Percentiles rank a stretch among this genome's conserved stretches.
phyloP scores from a whole-genome alignment of 495 filamentous ascomycete genomes.

The Penicillium waksmanii region DNA sequence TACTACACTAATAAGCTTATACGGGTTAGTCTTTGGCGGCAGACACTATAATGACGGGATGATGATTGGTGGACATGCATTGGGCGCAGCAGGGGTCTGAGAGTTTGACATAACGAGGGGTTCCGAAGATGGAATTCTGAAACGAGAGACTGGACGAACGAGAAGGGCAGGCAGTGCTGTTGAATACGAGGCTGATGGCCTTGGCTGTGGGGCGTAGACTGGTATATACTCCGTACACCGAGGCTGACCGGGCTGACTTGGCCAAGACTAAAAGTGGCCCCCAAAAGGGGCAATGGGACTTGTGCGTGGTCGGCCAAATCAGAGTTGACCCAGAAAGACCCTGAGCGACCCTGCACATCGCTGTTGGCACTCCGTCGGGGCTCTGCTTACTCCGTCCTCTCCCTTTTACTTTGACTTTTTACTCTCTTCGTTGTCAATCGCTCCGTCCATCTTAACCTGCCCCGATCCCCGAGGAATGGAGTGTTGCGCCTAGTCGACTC shows the following conservation, averaged over 20 bases:
- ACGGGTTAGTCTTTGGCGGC: no score
- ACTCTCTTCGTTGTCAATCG: neutral
- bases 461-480: neutral
- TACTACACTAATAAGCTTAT: no score
- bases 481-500: neutral
- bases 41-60: no score
- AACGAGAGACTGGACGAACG: neutral
- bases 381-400: neutral
- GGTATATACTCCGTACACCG: no score
- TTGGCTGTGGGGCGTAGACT: no score
- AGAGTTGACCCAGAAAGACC: no score
- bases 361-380: neutral
- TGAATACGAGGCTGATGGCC: neutral
- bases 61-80: neutral
- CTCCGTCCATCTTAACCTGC: neutral
- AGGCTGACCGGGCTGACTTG: no score
- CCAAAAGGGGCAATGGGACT: conserved; percentile 1
- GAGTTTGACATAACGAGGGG: no score
- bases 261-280: neutral
- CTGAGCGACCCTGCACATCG: conserved; percentile 4
- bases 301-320: neutral
- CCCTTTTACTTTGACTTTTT: neutral
- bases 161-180: neutral
- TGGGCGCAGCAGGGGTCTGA: no score
- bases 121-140: no score